Conservation (phyloP, 1,139 yeast genomes). For the Geotrichum carabidarum region DNA sequence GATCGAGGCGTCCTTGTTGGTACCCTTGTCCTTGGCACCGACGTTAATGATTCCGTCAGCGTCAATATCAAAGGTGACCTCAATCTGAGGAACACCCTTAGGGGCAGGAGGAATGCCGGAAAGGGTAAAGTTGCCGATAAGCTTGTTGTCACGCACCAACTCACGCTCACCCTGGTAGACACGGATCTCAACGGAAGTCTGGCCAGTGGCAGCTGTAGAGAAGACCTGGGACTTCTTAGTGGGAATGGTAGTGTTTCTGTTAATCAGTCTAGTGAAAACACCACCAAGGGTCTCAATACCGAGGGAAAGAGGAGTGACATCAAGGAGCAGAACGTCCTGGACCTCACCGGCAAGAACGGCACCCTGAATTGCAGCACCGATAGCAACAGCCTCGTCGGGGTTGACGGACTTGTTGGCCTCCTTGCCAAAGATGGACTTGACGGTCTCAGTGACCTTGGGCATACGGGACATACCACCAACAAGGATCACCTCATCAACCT, state of each 20-base stretch:
- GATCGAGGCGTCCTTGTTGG: slow-evolving; percentile 97
- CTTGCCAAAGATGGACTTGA: slow-evolving; percentile 83
- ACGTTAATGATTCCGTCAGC: slow-evolving; percentile 99
- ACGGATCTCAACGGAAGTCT: slow-evolving; percentile 96
- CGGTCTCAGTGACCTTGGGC: slow-evolving; percentile 99
- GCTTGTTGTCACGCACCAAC: slow-evolving; percentile 95
- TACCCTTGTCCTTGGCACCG: slow-evolving; percentile 96
- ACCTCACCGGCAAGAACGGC: slow-evolving; percentile 98
- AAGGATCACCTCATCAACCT: slow-evolving; percentile 87
- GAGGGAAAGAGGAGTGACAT: slow-evolving; percentile 93
- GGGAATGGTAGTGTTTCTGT: slow-evolving; percentile 97
- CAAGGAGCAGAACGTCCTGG: slow-evolving; percentile 87
- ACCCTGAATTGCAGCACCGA: slow-evolving; percentile 99
- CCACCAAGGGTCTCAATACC: slow-evolving; percentile 99
- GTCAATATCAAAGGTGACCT: slow-evolving; percentile 95
- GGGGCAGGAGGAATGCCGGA: slow-evolving; percentile 97
- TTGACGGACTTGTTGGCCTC: slow-evolving; percentile 98
- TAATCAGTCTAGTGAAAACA: slow-evolving; percentile 93
- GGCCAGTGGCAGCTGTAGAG: slow-evolving; percentile 99
- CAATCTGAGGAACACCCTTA: slow-evolving; percentile 99
- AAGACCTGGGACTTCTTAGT: slow-evolving; percentile 95
- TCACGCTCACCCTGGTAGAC: slow-evolving; percentile 99
- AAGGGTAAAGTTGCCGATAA: slow-evolving; percentile 95
- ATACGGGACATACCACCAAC: slow-evolving; percentile 99
- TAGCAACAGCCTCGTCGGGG: slow-evolving; percentile 99